phyloP scores from a whole-genome alignment of 208 protist species.

The Blastocrithidia nonstop region DNA sequence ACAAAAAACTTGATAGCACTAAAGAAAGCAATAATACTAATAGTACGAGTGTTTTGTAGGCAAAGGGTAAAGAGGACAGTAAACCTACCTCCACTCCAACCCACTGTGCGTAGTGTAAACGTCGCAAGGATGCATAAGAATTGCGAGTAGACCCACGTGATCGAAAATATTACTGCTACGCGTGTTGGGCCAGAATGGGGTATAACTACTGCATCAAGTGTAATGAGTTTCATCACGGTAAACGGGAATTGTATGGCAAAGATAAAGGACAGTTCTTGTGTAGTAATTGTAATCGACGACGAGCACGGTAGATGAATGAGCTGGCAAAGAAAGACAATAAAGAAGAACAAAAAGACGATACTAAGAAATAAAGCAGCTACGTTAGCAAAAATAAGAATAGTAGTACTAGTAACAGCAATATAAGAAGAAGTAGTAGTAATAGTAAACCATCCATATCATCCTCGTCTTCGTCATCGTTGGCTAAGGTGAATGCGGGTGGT shows the following conservation, averaged over 20 bases:
- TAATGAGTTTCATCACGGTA: constrained; percentile 39
- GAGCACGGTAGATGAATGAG: neutral
- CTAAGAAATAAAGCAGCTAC: neutral
- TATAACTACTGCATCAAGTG: constrained; percentile 51
- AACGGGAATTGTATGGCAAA: constrained; percentile 19
- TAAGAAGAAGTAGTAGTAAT: neutral
- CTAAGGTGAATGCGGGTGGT: neutral
- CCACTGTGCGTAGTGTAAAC: constrained; percentile 37
- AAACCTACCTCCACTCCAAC: too few species aligned
- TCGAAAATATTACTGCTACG: constrained; percentile 48
- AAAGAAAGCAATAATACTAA: neutral
- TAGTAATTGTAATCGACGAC: constrained; percentile 8
- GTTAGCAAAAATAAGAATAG: neutral
- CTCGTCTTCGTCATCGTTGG: neutral
- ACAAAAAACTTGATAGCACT: neutral
- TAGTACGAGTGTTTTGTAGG: neutral
- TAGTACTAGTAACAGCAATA: neutral
- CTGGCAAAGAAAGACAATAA: too few species aligned
- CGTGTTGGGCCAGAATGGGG: constrained; percentile 52
- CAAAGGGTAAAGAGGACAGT: constrained; percentile 1
- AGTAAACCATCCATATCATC: neutral
- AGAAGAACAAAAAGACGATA: neutral
- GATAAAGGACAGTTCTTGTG: constrained; percentile 34
- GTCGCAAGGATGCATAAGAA: constrained; percentile 34
- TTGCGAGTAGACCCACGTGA: constrained; percentile 41